Percentiles rank a stretch among this genome's conserved stretches.
These are phyloP conservation scores for Petrea volubilis DNA, from an alignment of 257 asterid genomes.

Conservation along the genomic window DNA sequence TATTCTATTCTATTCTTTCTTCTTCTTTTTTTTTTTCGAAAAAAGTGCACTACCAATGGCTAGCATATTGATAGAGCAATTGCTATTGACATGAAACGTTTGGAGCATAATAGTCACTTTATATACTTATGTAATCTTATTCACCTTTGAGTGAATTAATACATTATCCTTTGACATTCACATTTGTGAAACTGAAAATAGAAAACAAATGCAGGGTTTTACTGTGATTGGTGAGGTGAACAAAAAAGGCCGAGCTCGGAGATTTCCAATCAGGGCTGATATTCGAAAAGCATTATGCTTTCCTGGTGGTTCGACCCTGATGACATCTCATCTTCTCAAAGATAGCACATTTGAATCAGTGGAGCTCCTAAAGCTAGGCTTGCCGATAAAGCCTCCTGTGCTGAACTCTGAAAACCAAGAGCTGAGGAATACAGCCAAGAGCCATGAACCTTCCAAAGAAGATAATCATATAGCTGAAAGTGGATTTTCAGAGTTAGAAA, in stretches of 20 bases:
- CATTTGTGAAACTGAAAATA: background rate
- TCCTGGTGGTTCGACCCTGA: slow-evolving; percentile 86
- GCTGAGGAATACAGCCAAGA: slow-evolving; percentile 20
- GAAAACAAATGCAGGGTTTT: slow-evolving; percentile 61
- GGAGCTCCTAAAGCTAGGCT: slow-evolving; percentile 30
- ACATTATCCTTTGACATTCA: background rate
- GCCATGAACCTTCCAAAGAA: slow-evolving; percentile 33
- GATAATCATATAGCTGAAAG: slow-evolving; percentile 31
- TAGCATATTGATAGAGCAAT: background rate
- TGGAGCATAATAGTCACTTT: background rate
- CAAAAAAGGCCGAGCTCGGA: slow-evolving; percentile 67
- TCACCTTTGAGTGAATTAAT: background rate
- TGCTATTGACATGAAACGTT: background rate
- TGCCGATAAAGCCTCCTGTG: slow-evolving; percentile 38
- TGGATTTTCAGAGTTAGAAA: slow-evolving; percentile 33
- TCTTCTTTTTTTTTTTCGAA: background rate
- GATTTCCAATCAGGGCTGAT: slow-evolving; percentile 77
- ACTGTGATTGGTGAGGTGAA: slow-evolving; percentile 76
- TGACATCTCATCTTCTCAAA: slow-evolving; percentile 64
- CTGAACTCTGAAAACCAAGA: slow-evolving; percentile 33
- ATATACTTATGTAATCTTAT: background rate
- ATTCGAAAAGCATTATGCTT: slow-evolving; percentile 83
- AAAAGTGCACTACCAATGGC: background rate
- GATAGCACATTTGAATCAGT: slow-evolving; percentile 35
- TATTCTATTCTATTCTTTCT: background rate